Evolutionary conservation across 768 basidiomycete genomes (phyloP).

Genomic region (Suillus bovinus): DNA sequence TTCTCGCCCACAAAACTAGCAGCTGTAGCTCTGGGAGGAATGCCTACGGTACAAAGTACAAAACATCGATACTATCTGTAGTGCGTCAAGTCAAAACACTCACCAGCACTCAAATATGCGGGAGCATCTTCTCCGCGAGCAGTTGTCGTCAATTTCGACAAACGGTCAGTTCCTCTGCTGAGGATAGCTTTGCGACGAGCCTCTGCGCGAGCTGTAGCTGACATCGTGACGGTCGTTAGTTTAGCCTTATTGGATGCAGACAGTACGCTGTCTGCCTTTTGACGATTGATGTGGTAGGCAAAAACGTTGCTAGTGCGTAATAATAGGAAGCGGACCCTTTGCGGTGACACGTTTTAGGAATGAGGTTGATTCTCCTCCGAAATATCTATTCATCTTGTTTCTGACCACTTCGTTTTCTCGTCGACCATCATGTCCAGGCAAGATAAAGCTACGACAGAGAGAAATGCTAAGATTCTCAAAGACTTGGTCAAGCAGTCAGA

Average conservation of each 20-base stretch:
- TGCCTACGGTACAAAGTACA: conserved; percentile 8
- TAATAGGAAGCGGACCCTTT: conserved; percentile 4
- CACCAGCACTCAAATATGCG: conserved; percentile 52
- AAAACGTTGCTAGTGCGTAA: conserved; percentile 7
- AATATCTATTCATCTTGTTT: conserved; percentile 5
- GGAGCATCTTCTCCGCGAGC: conserved; percentile 70
- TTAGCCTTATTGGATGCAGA: background rate
- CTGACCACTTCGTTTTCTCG: conserved; percentile 7
- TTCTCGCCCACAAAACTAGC: conserved; percentile 40
- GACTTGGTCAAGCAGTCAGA: conserved; percentile 88
- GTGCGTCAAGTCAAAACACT: background rate
- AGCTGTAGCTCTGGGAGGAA: conserved; percentile 18
- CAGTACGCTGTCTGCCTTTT: background rate
- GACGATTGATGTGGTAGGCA: conserved; percentile 4
- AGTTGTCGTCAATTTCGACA: conserved; percentile 77
- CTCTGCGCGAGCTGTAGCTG: conserved; percentile 71
- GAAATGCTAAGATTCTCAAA: conserved; percentile 73
- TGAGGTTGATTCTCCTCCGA: conserved; percentile 8
- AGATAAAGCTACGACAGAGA: conserved; percentile 86
- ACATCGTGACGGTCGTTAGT: conserved; percentile 29
- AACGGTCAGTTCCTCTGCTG: conserved; percentile 66
- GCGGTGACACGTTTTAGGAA: conserved; percentile 9
- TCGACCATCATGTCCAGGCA: conserved; percentile 45
- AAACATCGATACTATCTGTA: background rate
- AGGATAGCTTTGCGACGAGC: conserved; percentile 79